Evolutionary conservation across 495 filamentous ascomycete species (phyloP).

Genomic region (Hypomontagnella submonticulosa): DNA sequence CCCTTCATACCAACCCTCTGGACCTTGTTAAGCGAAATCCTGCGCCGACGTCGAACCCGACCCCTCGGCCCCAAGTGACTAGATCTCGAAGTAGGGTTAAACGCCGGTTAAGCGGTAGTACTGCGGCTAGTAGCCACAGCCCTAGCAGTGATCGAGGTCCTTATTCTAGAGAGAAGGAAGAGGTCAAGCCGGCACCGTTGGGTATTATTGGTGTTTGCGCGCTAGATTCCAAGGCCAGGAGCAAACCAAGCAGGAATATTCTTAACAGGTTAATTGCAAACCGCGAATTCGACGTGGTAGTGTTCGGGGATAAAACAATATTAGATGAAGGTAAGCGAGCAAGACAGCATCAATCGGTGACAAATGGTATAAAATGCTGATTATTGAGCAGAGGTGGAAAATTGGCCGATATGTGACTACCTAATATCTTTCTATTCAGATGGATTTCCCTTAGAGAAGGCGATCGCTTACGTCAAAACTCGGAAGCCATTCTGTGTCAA

Average conservation of each 20-base stretch:
- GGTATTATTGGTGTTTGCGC: slow-evolving; percentile 91
- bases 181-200: slow-evolving; percentile 60
- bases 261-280: slow-evolving; percentile 89
- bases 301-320: slow-evolving; percentile 99
- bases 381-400: slow-evolving; percentile 66
- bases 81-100: slow-evolving; percentile 79
- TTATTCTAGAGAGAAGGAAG: slow-evolving; percentile 60
- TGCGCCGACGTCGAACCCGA: slow-evolving; percentile 39
- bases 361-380: slow-evolving; percentile 32
- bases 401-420: slow-evolving; percentile 87
- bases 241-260: slow-evolving; percentile 95
- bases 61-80: slow-evolving; percentile 56
- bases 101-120: slow-evolving; percentile 80
- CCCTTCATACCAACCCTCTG: slow-evolving; percentile 48
- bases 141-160: slow-evolving; percentile 66
- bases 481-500: slow-evolving; percentile 98
- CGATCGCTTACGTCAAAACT: slow-evolving; percentile 90
- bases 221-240: slow-evolving; percentile 92
- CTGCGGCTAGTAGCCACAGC: slow-evolving; percentile 75
- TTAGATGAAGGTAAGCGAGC: slow-evolving; percentile 84
- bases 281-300: slow-evolving; percentile 92
- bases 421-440: slow-evolving; percentile 98
- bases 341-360: not conserved
- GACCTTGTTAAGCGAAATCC: slow-evolving; percentile 51
- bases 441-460: slow-evolving; percentile 96